phyloP scores from a whole-genome alignment of 2,329 filamentous ascomycete genomes.

The Epichloe scottii region DNA sequence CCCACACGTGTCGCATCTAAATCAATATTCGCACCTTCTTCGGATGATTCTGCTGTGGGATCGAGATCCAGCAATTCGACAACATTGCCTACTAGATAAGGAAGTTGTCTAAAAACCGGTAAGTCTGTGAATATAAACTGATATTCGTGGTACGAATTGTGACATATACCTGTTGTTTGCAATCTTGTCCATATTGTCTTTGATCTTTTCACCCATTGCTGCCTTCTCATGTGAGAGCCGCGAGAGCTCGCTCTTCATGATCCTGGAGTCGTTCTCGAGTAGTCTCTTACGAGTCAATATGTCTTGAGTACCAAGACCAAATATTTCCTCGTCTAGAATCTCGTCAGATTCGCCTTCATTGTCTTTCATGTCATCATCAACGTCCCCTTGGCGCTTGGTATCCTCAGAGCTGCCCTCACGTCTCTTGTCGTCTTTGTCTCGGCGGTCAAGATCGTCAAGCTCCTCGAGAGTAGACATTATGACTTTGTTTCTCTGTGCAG shows the following conservation, averaged over 20 bases:
- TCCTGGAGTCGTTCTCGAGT: conserved; percentile 92
- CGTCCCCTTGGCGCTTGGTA: conserved; percentile 34
- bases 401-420: conserved; percentile 22
- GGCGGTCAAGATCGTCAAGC: conserved; percentile 77
- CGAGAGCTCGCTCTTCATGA: conserved; percentile 97
- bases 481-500: neutral
- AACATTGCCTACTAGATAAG: conserved; percentile 96
- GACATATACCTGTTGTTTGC: conserved; percentile 80
- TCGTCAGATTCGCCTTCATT: conserved; percentile 63
- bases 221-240: conserved; percentile 90
- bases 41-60: conserved; percentile 86
- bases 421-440: conserved; percentile 59
- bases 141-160: neutral
- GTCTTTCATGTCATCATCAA: conserved; percentile 84
- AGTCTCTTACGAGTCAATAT: conserved; percentile 83
- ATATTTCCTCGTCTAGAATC: conserved; percentile 83
- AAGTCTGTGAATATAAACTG: conserved; percentile 1
- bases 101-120: conserved; percentile 60
- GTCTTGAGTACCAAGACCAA: conserved; percentile 86
- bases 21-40: conserved; percentile 98
- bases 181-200: conserved; percentile 98
- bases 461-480: conserved; percentile 85
- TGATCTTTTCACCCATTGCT: conserved; percentile 96
- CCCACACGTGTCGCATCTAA: conserved; percentile 91
- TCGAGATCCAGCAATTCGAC: conserved; percentile 95